Percentiles rank a stretch among this genome's conserved stretches.
Evolutionary conservation across 2,329 filamentous ascomycete genomes (phyloP).

Genomic region (Cercospora janseana): DNA sequence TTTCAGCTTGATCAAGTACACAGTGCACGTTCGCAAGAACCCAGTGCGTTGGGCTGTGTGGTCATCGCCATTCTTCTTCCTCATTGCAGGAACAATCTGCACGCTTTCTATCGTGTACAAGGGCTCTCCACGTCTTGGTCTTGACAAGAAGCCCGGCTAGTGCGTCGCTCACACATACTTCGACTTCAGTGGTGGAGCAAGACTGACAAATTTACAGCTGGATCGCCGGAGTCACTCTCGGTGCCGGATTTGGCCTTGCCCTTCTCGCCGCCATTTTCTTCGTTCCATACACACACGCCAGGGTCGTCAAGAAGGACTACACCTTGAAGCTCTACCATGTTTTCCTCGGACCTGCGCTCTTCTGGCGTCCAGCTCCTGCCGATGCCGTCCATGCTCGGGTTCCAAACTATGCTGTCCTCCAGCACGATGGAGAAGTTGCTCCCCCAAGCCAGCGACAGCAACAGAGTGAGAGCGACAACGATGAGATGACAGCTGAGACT

Average conservation of each 20-base stretch:
- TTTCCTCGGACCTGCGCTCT: conserved; percentile 45
- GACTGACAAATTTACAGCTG: conserved; percentile 48
- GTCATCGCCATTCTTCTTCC: conserved; percentile 50
- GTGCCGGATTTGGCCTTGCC: conserved; percentile 53
- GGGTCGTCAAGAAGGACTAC: conserved; percentile 62
- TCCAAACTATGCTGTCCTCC: conserved; percentile 32
- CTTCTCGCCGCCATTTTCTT: conserved; percentile 54
- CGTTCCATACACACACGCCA: conserved; percentile 59
- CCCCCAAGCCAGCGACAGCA: conserved; percentile 35
- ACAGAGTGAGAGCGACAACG: conserved; percentile 38
- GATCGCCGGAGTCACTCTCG: conserved; percentile 56
- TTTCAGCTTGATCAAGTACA: conserved; percentile 49
- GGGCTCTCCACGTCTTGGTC: conserved; percentile 47
- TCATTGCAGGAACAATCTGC: conserved; percentile 46
- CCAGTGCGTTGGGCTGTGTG: conserved; percentile 50
- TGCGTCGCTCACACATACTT: neutral
- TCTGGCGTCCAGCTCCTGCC: conserved; percentile 23
- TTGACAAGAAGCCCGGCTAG: conserved; percentile 43
- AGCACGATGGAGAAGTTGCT: conserved; percentile 19
- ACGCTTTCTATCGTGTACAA: conserved; percentile 58
- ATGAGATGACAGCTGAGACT: conserved; percentile 23
- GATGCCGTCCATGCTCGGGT: conserved; percentile 33
- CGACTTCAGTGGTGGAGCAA: neutral
- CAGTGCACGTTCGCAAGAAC: conserved; percentile 48
- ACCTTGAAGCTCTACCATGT: conserved; percentile 57